Conservation (phyloP, 2,329 filamentous ascomycete species). For the Rhinocladiella similis region DNA sequence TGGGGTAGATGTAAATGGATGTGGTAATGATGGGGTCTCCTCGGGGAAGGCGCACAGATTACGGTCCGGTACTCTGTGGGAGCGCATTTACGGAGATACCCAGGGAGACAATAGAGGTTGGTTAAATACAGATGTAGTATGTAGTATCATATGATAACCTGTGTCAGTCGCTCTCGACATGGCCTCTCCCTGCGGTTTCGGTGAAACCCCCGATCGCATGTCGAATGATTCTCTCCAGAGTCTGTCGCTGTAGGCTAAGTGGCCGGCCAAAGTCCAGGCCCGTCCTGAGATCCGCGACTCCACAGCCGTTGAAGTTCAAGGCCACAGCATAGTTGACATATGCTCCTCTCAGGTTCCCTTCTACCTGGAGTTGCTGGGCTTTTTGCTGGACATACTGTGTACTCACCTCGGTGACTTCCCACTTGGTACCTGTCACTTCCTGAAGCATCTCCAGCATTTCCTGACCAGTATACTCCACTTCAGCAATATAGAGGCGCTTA, state of each 20-base stretch:
- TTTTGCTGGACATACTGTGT: background rate
- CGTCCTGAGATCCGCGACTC: background rate
- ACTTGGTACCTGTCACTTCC: background rate
- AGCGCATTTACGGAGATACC: no score
- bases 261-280: background rate
- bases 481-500: background rate
- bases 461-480: background rate
- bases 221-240: background rate
- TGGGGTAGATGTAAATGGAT: background rate
- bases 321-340: background rate
- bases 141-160: no score
- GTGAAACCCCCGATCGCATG: background rate
- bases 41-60: background rate
- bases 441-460: background rate
- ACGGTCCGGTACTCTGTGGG: background rate
- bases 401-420: background rate
- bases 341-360: slow-evolving; percentile 2
- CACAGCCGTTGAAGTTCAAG: background rate
- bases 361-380: background rate
- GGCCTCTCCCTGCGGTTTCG: background rate
- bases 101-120: no score
- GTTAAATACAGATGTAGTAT: no score
- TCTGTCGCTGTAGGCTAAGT: background rate
- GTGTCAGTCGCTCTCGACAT: no score
- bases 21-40: background rate